Evolutionary conservation across 352 stramenopile genomes (phyloP), one percentile per base, ranked within the genome.

Genomic region (Globisporangium yorkense): DNA sequence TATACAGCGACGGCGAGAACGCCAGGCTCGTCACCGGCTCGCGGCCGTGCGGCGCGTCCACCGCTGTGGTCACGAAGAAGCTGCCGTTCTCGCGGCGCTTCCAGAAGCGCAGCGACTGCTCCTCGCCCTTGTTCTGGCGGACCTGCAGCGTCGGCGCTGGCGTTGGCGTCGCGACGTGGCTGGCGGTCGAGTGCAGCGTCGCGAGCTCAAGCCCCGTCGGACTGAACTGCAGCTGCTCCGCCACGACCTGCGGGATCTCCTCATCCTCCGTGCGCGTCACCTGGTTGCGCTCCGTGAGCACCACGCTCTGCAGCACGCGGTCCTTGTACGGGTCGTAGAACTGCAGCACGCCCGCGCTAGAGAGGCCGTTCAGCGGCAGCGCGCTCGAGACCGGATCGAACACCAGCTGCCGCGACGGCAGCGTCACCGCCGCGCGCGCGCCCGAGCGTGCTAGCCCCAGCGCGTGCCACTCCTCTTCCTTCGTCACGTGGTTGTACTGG

Each of bases 251-350:
- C 9, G 78, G 76, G 31, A 89, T 53, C 49, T 70, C 57, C 52
- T 92, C 82, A 44, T 87, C 65, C 15, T 89, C 77, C 0, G 82
- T 92, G 40, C 79, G 77, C n/a, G 84, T 88, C 27, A 94, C 82
- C 48, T 91, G 82, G 66, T 94, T 94, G 43, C 84, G 84, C 49
- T 92, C 80, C 24, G 81, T 91, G 9, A 94, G 66, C 56, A 80
- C 40, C 33, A 94, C 59, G 35, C 72, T 89, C 59, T 80, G 67
- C 4, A 92, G 59, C 33, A 94, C 80, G 15, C 80, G 84, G 61
- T 94, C 80, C 40, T 86, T 74, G 62, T 89, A 87, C 18, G 84
- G 78, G 21, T 92, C 77, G 63, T 91, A 94, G 51, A 94, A 87
- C 68, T 94, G 84, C 21, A 94, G 54, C 29, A 87, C 65, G 40